Conservation (phyloP, 2,329 filamentous ascomycete genomes). For the Mollisiaceae sp. region DNA sequence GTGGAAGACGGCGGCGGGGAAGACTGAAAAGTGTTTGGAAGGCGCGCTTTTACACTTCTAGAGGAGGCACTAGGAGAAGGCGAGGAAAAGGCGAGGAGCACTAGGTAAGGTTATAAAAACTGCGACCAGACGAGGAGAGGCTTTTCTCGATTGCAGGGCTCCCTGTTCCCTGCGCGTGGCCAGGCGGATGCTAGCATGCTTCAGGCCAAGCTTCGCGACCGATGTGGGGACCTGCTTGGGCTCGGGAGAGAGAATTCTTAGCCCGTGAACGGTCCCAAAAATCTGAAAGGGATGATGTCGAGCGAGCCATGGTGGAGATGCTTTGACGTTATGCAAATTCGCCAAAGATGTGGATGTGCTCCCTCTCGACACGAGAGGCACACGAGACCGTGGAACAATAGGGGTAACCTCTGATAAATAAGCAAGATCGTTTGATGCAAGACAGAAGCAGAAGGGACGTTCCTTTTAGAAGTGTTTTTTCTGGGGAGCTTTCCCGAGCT, state of each 20-base stretch:
- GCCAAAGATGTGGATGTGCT: neutral
- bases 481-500: slow-evolving; percentile 3
- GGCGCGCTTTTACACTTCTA: neutral
- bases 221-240: neutral
- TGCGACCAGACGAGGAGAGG: neutral
- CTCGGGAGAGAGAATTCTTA: slow-evolving; percentile 2
- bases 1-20: neutral
- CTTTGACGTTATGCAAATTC: slow-evolving; percentile 7
- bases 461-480: neutral
- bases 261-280: neutral
- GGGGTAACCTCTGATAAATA: neutral
- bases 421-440: slow-evolving; percentile 5
- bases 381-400: neutral
- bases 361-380: neutral
- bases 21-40: neutral
- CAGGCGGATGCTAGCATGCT: neutral
- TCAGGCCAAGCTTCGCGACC: neutral
- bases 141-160: neutral
- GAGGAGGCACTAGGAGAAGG: neutral
- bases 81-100: too few relatives aligned
- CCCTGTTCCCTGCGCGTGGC: neutral
- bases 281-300: slow-evolving; percentile 8
- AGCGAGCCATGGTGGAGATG: too few relatives aligned
- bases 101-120: neutral
- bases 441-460: neutral